A percentile compares a stretch with the other conserved stretches of the same genome.
Evolutionary conservation across 1,284 basidiomycete genomes (phyloP).

Genomic region (Cutaneotrichosporon cavernicola): DNA sequence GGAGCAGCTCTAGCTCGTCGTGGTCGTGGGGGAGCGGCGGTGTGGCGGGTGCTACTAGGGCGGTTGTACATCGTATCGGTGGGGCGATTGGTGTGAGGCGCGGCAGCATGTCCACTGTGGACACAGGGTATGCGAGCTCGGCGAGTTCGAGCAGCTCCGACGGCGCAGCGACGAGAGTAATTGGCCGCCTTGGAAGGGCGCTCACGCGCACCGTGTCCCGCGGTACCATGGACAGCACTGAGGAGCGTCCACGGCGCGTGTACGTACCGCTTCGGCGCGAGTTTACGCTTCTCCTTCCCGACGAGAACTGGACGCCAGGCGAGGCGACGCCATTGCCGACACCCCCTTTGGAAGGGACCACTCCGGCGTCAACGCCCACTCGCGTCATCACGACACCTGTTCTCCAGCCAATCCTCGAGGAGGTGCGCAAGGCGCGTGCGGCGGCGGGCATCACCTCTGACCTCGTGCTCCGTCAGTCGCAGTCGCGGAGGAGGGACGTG

Average conservation of each 20-base stretch:
- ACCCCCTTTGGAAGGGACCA: background rate
- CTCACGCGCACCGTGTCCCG: conserved; percentile 23
- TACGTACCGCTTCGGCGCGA: conserved; percentile 55
- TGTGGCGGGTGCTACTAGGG: conserved; percentile 40
- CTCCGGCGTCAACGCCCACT: conserved; percentile 26
- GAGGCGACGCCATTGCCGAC: background rate
- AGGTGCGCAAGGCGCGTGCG: conserved; percentile 51
- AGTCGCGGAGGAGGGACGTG: conserved; percentile 11
- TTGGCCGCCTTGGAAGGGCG: conserved; percentile 19
- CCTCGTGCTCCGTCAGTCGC: background rate
- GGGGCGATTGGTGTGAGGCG: conserved; percentile 44
- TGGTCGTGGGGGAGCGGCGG: conserved; percentile 44
- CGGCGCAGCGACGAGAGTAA: conserved; percentile 10
- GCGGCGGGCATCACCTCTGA: conserved; percentile 2
- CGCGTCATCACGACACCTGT: conserved; percentile 62
- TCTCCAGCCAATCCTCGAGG: conserved; percentile 60
- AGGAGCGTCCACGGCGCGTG: conserved; percentile 40
- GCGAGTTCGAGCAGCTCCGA: conserved; percentile 18
- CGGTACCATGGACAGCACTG: conserved; percentile 22
- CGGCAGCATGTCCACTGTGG: conserved; percentile 32
- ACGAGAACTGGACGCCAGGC: background rate
- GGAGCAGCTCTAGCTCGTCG: conserved; percentile 31
- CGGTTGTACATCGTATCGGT: conserved; percentile 47
- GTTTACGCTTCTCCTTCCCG: conserved; percentile 59
- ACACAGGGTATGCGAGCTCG: conserved; percentile 12